Evolutionary conservation across 1,284 basidiomycete species (phyloP).

Genomic region (Austroboletus niveus): DNA sequence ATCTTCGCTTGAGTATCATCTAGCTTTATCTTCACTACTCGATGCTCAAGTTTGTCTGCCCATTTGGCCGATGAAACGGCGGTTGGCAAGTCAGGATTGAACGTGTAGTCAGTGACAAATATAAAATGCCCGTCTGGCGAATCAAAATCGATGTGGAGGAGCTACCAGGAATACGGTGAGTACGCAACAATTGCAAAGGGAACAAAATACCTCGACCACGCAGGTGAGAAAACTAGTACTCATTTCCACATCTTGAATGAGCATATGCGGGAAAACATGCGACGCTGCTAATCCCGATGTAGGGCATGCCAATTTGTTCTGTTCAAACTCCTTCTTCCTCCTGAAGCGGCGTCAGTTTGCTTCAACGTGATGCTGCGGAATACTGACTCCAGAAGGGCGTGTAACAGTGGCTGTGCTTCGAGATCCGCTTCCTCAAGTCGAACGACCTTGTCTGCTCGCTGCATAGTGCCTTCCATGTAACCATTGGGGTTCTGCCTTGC

Average conservation of each 20-base stretch:
- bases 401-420: slow-evolving; percentile 39
- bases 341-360: slow-evolving; percentile 34
- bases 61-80: slow-evolving; percentile 33
- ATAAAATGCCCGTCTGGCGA: slow-evolving; percentile 38
- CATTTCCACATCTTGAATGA: slow-evolving; percentile 46
- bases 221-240: slow-evolving; percentile 50
- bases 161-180: slow-evolving; percentile 31
- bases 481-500: slow-evolving; percentile 41
- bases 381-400: slow-evolving; percentile 53
- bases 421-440: slow-evolving; percentile 43
- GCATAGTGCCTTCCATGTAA: slow-evolving; percentile 52
- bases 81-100: slow-evolving; percentile 42
- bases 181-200: not conserved
- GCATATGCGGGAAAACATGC: slow-evolving; percentile 42
- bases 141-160: slow-evolving; percentile 43
- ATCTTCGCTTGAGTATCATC: slow-evolving; percentile 47
- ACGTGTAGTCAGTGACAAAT: slow-evolving; percentile 69
- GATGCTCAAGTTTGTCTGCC: slow-evolving; percentile 43
- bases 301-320: slow-evolving; percentile 11
- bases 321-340: slow-evolving; percentile 52
- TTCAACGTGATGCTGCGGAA: not conserved
- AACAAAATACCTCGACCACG: slow-evolving; percentile 51
- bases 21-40: slow-evolving; percentile 54
- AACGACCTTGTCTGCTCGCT: slow-evolving; percentile 42
- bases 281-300: slow-evolving; percentile 19